Conservation (phyloP, 2,329 filamentous ascomycete species). For the Drechslerella stenobrocha region DNA sequence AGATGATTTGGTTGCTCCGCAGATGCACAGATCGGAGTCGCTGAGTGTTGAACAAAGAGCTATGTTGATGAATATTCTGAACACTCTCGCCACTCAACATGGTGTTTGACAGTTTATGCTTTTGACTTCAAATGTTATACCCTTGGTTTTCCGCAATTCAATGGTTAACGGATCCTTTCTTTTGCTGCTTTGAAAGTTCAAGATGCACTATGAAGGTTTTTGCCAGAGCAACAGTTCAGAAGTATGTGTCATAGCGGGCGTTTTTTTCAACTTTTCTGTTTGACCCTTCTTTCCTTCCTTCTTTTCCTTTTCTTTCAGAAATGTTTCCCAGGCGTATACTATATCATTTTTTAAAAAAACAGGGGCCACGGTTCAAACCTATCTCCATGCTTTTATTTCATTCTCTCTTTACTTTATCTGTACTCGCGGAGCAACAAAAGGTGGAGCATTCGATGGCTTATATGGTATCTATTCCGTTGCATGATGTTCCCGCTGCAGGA, state of each 20-base stretch:
- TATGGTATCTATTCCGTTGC: background rate
- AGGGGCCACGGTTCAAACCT: slow-evolving; percentile 6
- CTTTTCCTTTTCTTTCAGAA: background rate
- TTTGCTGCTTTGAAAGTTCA: slow-evolving; percentile 4
- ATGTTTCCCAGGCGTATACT: slow-evolving; percentile 4
- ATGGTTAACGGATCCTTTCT: background rate
- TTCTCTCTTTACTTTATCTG: slow-evolving; percentile 4
- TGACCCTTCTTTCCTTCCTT: slow-evolving; percentile 6
- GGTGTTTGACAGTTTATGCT: slow-evolving; percentile 13
- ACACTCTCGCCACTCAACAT: slow-evolving; percentile 38
- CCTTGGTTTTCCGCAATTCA: background rate
- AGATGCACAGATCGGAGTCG: slow-evolving; percentile 23
- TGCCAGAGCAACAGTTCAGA: slow-evolving; percentile 4
- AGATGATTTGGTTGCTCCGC: slow-evolving; percentile 21
- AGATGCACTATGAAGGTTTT: slow-evolving; percentile 6
- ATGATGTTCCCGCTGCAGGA: background rate
- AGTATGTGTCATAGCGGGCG: slow-evolving; percentile 36
- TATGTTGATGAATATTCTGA: slow-evolving; percentile 38
- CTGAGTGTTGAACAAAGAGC: slow-evolving; percentile 35
- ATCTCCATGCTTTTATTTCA: background rate
- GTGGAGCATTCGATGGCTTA: background rate
- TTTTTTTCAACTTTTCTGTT: slow-evolving; percentile 13
- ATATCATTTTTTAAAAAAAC: slow-evolving; percentile 9
- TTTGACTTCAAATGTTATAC: background rate
- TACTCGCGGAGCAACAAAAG: background rate